Percentiles rank a stretch among this genome's conserved stretches.
Evolutionary conservation across 2,329 filamentous ascomycete genomes (phyloP).

Genomic region (Remersonia thermophila): DNA sequence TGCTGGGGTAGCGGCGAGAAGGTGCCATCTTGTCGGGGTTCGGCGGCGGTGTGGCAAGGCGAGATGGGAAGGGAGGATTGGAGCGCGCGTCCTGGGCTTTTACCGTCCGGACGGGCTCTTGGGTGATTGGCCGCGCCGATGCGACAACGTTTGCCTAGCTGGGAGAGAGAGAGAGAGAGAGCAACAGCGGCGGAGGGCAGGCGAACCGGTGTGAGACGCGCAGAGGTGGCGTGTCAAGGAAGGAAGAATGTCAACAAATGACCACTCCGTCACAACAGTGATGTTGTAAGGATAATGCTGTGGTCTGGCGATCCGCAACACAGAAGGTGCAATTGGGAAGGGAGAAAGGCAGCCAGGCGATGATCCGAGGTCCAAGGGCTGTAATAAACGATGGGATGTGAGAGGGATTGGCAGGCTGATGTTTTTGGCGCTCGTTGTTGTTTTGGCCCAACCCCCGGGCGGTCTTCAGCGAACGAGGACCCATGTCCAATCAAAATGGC

Average conservation of each 20-base stretch:
- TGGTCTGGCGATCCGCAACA: not conserved
- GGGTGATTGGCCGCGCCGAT: not conserved
- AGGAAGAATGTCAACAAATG: no score
- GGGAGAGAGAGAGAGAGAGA: no score
- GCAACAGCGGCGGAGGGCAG: no score
- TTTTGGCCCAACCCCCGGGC: conserved; percentile 4
- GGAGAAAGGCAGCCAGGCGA: conserved; percentile 13
- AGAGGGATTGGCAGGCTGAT: not conserved
- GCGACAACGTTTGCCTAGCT: not conserved
- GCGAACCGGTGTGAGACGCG: no score
- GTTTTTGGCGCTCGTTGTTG: conserved; percentile 17
- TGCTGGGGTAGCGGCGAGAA: conserved; percentile 37
- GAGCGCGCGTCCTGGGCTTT: conserved; percentile 1
- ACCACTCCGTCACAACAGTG: not conserved
- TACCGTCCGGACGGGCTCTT: not conserved
- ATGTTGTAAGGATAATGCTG: no score
- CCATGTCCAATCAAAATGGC: conserved; percentile 9
- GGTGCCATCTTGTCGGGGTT: conserved; percentile 33
- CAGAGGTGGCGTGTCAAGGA: no score
- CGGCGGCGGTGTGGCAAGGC: conserved; percentile 12
- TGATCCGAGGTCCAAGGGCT: conserved; percentile 11
- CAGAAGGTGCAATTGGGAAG: conserved; percentile 17
- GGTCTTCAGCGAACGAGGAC: conserved; percentile 1
- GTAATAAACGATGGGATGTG: conserved; percentile 3
- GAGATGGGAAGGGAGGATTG: not conserved